Base-by-base conservation (phyloP, 2,329 filamentous ascomycete genomes). In the Penicillium frequentans region DNA sequence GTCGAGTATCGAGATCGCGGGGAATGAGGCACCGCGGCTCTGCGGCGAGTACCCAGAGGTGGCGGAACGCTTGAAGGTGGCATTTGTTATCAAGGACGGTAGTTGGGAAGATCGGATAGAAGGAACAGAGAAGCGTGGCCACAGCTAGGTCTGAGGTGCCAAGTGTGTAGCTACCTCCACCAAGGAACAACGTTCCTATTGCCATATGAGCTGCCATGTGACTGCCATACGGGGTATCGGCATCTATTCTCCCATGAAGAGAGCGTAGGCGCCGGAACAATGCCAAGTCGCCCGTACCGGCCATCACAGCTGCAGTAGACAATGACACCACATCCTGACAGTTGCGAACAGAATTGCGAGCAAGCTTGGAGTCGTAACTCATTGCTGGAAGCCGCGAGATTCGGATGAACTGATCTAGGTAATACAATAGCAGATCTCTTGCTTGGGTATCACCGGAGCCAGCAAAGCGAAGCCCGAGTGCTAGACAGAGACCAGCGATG, bases 41-140 rank as follows among this genome's bases (percentile, higher is more conserved):
- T 0, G 90, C 89, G 1, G 95, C 95, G 3, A 99, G 82, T 11
- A 96, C 93, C 95, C 95, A 99, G 69, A 99, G 90, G 75, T 99
- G 93, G 5, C 96, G 87, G 78, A 99, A 95, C 3, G 96, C 95
- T 77, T 99, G 95, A 6, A 99, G 82, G 68, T 99, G 95, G 11
- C 91, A 92, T 63, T 90, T 89, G 70, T 98, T 98, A 76, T 99
- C 95, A 68, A 96, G 89, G 2, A 98, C 90, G 29, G 86, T 89
- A 10, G 86, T 89, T 0, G 95, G 95, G 71, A 96, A 97, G 21
- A 97, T 83, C 0, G 95, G 95, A 69, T 99, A 99, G 73, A 99
- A 96, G 1, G 95, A 89, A 44, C 95, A 88, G 8, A 99, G 84
- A 7, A 99, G 81, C 13, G 91, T 86, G 1, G 91, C 93, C 49